A percentile compares a stretch with the other conserved stretches of the same genome.
Evolutionary conservation across 208 protist genomes (phyloP).

Genomic region (Wallacemonas sp.): DNA sequence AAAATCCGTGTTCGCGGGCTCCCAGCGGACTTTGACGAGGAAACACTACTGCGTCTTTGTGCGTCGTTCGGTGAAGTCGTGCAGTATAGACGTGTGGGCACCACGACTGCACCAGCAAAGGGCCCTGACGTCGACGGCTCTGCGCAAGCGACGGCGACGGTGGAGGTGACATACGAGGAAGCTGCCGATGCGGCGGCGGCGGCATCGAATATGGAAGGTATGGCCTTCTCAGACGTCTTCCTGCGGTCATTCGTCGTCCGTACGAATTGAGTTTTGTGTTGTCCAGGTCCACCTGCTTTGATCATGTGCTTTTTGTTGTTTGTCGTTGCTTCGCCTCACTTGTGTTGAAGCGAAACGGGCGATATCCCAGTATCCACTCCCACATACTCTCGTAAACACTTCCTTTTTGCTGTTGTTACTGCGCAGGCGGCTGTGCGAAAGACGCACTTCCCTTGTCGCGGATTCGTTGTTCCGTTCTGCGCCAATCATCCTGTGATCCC

Average conservation of each 20-base stretch:
- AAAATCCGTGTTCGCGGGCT: conserved; percentile 53
- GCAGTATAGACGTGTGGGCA: conserved; percentile 27
- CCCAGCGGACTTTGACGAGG: conserved; percentile 37
- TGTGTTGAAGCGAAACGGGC: no score
- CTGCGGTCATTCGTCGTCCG: conserved; percentile 45
- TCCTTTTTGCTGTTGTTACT: no score
- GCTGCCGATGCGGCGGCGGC: conserved; percentile 54
- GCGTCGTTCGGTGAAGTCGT: conserved; percentile 73
- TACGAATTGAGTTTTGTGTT: conserved; percentile 1
- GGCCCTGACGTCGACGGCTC: neutral
- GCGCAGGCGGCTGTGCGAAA: no score
- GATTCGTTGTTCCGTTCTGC: no score
- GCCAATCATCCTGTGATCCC: no score
- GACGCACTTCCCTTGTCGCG: no score
- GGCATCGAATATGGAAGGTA: conserved; percentile 71
- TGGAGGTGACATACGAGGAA: conserved; percentile 61
- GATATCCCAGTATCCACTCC: no score
- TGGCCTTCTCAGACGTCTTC: conserved; percentile 61
- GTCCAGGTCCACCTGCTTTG: no score
- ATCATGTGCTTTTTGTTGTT: no score
- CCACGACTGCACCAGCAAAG: neutral
- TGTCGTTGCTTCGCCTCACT: no score
- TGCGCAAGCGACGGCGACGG: neutral
- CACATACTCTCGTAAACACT: no score
- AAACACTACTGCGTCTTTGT: conserved; percentile 61